These are phyloP conservation scores for Pleochaeta shiraiana DNA, from an alignment of 2,329 filamentous ascomycete species.

Conservation along the genomic window DNA sequence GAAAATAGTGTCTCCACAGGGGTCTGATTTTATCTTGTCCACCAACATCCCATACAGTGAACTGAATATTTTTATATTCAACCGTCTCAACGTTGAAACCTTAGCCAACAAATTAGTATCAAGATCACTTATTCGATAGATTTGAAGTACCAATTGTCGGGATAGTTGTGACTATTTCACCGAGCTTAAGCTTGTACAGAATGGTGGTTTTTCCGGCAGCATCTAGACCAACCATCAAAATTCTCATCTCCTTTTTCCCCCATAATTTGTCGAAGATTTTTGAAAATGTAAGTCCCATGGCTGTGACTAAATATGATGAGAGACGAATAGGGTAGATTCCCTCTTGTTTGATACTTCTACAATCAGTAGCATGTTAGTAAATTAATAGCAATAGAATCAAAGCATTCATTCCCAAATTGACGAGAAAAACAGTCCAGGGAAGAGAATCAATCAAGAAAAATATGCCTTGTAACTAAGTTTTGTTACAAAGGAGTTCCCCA, in stretches of 20 bases:
- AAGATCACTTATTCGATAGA: constrained; percentile 2
- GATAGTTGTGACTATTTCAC: constrained; percentile 97
- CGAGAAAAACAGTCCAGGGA: no score
- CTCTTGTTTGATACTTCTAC: constrained; percentile 12
- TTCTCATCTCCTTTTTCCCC: constrained; percentile 99
- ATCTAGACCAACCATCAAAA: constrained; percentile 98
- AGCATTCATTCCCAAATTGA: no score
- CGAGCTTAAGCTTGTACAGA: constrained; percentile 99
- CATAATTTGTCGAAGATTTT: constrained; percentile 92
- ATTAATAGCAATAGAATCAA: not conserved
- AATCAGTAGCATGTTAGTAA: no score
- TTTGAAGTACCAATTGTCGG: constrained; percentile 72
- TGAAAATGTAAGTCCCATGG: constrained; percentile 96
- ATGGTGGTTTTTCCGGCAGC: constrained; percentile 99
- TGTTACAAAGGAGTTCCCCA: no score
- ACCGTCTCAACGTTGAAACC: constrained; percentile 99
- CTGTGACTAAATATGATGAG: constrained; percentile 29
- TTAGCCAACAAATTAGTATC: constrained; percentile 19
- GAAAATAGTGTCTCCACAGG: constrained; percentile 99
- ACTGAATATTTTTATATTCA: constrained; percentile 99
- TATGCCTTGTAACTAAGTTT: no score
- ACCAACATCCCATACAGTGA: constrained; percentile 99
- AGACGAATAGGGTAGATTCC: constrained; percentile 15
- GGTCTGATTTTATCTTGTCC: constrained; percentile 99
- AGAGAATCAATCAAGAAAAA: no score